These are phyloP conservation scores for Apiospora rasikravindrae DNA, from an alignment of 2,329 filamentous ascomycete genomes.

Conservation along the genomic window DNA sequence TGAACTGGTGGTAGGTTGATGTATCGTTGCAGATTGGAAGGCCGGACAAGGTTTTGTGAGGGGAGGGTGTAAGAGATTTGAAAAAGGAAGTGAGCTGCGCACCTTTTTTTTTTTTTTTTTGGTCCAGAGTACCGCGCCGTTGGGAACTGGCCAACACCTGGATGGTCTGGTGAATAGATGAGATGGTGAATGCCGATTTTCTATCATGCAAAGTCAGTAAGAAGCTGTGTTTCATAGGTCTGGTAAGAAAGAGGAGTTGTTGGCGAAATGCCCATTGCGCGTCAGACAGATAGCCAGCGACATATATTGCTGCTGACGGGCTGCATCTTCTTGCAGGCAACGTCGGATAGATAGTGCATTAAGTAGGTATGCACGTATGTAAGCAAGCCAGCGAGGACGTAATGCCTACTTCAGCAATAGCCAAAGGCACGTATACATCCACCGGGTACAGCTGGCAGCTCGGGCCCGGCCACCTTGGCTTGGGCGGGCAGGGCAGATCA, in stretches of 20 bases:
- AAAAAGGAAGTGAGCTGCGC: conserved; percentile 32
- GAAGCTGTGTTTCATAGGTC: conserved; percentile 10
- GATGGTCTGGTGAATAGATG: conserved; percentile 1
- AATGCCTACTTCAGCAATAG: conserved; percentile 9
- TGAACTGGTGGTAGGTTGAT: conserved; percentile 38
- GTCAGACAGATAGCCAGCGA: conserved; percentile 5
- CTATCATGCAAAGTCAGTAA: conserved; percentile 18
- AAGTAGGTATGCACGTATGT: not conserved
- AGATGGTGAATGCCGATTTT: not conserved
- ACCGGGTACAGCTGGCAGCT: conserved; percentile 16
- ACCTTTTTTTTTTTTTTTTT: conserved; percentile 35
- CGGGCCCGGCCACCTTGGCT: conserved; percentile 1
- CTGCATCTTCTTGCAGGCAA: conserved; percentile 11
- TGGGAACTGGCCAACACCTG: conserved; percentile 18
- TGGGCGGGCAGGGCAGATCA: not conserved
- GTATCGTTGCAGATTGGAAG: conserved; percentile 42
- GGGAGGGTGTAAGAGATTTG: conserved; percentile 27
- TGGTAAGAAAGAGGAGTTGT: conserved; percentile 12
- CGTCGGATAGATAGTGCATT: conserved; percentile 14
- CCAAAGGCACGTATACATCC: conserved; percentile 3
- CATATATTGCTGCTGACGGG: conserved; percentile 17
- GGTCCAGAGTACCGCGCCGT: conserved; percentile 22
- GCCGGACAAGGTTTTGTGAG: conserved; percentile 27
- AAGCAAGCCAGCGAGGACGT: conserved; percentile 6
- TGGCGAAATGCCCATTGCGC: not conserved